Base-by-base conservation (phyloP, 2,329 filamentous ascomycete genomes). In the Talaromyces sp. region DNA sequence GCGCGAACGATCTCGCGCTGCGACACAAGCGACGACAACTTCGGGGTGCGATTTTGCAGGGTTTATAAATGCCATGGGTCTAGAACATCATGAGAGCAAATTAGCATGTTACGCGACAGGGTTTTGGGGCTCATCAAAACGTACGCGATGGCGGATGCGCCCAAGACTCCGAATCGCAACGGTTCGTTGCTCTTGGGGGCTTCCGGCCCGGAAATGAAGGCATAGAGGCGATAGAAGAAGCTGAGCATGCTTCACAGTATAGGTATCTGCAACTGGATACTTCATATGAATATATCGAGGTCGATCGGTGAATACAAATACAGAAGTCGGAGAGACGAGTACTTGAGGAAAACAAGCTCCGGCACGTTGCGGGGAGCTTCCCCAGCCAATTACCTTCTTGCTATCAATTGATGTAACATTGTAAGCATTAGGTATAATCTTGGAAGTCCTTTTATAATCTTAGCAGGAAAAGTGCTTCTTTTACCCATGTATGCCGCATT, bases 21-120 rank as follows among this genome's bases (percentile, higher is more conserved):
- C 82, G 2, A 86, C 76, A 7, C 77, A 80, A 10, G 78, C 75
- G 15, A 86, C 62, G 13, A 84, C 70, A 13, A 85, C 79, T 51
- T 83, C 81, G 0, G 82, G 73, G 65, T 85, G 83, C 4, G 74
- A 77, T 61, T 73, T 78, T 17, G 82, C 82, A 0, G 83, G 82
- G 4, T 63, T 66, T 51, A 85, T 61, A 19, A 67, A 42, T n/a
- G 63, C 60, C 44, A 55, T 52, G 25, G 59, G 7, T 75, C 68
- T 22, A 66, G 28, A 15, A 28, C 15, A 42, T 56, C 28, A 51
- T 4, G 13, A 36, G 33, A 30, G 28, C 11, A 13, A 25, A 25
- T 47, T 47, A 47, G 22, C 44, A 47, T 4, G 44, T 1, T 25
- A 11, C 9, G 11, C 19, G 11, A 22, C 19, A 25, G 22, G 9